Percentiles rank a stretch among this genome's conserved stretches.
These are phyloP conservation scores for Lolium rigidum DNA, from an alignment of 176 grass and related monocot species.

Conservation along the genomic window DNA sequence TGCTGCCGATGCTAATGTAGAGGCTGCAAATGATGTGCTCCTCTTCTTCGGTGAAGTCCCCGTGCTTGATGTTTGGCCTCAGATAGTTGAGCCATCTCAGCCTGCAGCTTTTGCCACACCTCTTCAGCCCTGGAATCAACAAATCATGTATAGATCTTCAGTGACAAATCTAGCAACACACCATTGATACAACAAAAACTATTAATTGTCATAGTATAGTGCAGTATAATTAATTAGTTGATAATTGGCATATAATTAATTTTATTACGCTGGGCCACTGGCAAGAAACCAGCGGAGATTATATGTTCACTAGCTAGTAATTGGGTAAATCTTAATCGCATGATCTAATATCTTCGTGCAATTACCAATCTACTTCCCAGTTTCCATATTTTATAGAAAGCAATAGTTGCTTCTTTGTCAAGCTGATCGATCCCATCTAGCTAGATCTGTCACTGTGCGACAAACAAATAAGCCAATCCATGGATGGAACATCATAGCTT, in stretches of 20 bases:
- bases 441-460: conserved; percentile 46
- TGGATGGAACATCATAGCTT: conserved; percentile 33
- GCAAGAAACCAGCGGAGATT: background rate
- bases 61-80: conserved; percentile 97
- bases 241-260: background rate
- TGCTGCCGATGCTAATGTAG: conserved; percentile 97
- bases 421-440: conserved; percentile 30
- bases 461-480: conserved; percentile 46
- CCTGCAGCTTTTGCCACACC: conserved; percentile 95
- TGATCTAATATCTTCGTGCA: conserved; percentile 34
- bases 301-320: background rate
- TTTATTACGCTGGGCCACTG: background rate
- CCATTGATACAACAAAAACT: background rate
- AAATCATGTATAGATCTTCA: conserved; percentile 25
- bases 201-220: background rate
- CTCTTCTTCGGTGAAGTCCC: conserved; percentile 87
- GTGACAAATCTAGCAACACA: conserved; percentile 11
- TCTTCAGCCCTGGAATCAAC: conserved; percentile 67
- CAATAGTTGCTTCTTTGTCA: conserved; percentile 16
- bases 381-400: conserved; percentile 19
- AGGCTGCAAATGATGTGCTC: conserved; percentile 94
- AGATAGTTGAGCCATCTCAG: conserved; percentile 98
- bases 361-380: background rate
- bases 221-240: background rate
- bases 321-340: background rate